Conservation (phyloP, 768 basidiomycete species). For the Macrolepiota albuminosa region DNA sequence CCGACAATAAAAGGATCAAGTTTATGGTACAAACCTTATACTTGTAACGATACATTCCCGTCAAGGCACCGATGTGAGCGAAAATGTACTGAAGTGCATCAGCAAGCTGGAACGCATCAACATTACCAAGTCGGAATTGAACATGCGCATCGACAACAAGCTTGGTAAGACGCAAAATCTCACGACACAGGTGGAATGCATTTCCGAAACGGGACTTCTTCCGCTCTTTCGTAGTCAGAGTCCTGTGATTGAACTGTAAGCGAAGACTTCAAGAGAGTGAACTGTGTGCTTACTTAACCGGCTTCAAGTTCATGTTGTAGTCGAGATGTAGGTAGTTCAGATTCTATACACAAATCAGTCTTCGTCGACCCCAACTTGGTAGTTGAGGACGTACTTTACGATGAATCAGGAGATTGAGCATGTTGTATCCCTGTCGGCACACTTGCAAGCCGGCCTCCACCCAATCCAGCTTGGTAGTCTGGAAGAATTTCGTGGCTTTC, state of each 20-base stretch:
- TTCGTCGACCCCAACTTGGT: neutral
- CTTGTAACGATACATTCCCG: constrained; percentile 99
- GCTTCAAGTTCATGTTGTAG: constrained; percentile 99
- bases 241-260: constrained; percentile 45
- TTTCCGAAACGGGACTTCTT: constrained; percentile 99
- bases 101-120: constrained; percentile 98
- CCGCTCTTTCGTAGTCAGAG: constrained; percentile 96
- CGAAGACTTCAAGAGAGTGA: neutral
- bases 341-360: constrained; percentile 43
- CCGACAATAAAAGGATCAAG: neutral
- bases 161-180: constrained; percentile 96
- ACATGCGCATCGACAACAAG: constrained; percentile 99
- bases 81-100: constrained; percentile 99
- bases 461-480: constrained; percentile 97
- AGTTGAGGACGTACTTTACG: constrained; percentile 63
- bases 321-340: constrained; percentile 92
- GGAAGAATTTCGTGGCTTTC: constrained; percentile 99
- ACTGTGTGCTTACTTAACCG: constrained; percentile 58
- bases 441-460: constrained; percentile 98
- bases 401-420: constrained; percentile 97
- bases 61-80: constrained; percentile 93
- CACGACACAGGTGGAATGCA: constrained; percentile 96
- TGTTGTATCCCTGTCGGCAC: constrained; percentile 98
- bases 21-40: constrained; percentile 67
- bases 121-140: constrained; percentile 96